A percentile compares a stretch with the other conserved stretches of the same genome.
phyloP scores from a whole-genome alignment of 176 grass and related monocot genomes.

The Raddia guianensis region DNA sequence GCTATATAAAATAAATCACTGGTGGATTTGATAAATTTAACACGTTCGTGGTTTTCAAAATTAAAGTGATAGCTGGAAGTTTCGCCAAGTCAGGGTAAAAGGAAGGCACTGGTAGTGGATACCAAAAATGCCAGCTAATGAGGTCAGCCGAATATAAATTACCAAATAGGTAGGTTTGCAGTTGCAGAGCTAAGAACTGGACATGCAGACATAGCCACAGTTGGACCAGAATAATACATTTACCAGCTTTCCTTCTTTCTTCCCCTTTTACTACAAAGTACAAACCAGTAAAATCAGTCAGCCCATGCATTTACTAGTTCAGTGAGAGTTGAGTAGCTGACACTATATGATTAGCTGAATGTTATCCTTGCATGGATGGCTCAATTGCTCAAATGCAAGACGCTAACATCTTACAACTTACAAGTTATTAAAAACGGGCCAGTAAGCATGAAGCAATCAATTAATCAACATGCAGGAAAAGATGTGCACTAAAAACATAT shows the following conservation, averaged over 20 bases:
- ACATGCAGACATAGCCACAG: slow-evolving; percentile 49
- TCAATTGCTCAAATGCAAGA: slow-evolving; percentile 43
- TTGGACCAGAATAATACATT: slow-evolving; percentile 53
- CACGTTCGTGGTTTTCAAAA: slow-evolving; percentile 22
- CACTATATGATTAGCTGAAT: slow-evolving; percentile 44
- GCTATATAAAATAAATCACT: slow-evolving; percentile 23
- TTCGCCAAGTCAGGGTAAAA: slow-evolving; percentile 45
- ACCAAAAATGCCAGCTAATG: slow-evolving; percentile 54
- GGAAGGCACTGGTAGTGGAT: slow-evolving; percentile 47
- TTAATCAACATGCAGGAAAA: slow-evolving; percentile 6
- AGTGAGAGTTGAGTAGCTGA: slow-evolving; percentile 43
- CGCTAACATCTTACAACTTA: slow-evolving; percentile 20
- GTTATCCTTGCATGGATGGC: slow-evolving; percentile 42
- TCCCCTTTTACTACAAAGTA: slow-evolving; percentile 63
- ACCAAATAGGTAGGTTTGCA: slow-evolving; percentile 58
- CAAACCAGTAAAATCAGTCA: slow-evolving; percentile 59
- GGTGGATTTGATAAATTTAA: slow-evolving; percentile 18
- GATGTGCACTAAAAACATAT: neutral
- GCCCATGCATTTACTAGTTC: slow-evolving; percentile 50
- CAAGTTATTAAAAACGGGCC: slow-evolving; percentile 24
- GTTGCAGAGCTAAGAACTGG: slow-evolving; percentile 48
- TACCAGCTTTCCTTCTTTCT: slow-evolving; percentile 58
- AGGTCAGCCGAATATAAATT: slow-evolving; percentile 58
- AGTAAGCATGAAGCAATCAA: slow-evolving; percentile 4
- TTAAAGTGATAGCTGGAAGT: slow-evolving; percentile 21